Conservation (phyloP, 2,329 filamentous ascomycete genomes). For the Talaromyces sp. region DNA sequence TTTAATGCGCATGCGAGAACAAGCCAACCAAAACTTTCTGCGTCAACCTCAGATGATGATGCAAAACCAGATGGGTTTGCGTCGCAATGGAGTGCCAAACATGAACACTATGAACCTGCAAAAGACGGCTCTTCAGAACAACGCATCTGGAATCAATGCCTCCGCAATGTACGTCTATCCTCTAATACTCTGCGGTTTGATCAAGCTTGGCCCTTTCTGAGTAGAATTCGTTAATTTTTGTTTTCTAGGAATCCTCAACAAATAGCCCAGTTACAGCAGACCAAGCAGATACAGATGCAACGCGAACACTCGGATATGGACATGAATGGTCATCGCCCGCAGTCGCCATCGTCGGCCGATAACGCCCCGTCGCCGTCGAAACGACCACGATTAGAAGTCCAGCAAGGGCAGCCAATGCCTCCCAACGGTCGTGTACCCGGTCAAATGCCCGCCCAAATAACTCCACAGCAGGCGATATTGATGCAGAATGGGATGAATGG, state of each 20-base stretch:
- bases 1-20: constrained; percentile 66
- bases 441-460: constrained; percentile 66
- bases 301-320: constrained; percentile 84
- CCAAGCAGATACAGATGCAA: constrained; percentile 65
- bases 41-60: constrained; percentile 63
- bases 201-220: not conserved
- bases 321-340: constrained; percentile 72
- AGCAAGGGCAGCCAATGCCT: constrained; percentile 69
- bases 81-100: constrained; percentile 40
- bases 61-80: constrained; percentile 59
- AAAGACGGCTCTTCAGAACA: constrained; percentile 75
- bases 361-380: constrained; percentile 92
- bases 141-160: constrained; percentile 48
- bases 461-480: constrained; percentile 50
- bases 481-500: constrained; percentile 70
- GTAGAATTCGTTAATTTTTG: constrained; percentile 1
- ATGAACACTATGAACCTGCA: constrained; percentile 49
- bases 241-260: constrained; percentile 56
- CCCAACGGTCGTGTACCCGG: constrained; percentile 67
- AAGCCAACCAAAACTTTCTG: constrained; percentile 72
- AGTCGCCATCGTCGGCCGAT: constrained; percentile 77
- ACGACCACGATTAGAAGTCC: constrained; percentile 74
- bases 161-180: constrained; percentile 35
- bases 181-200: not conserved
- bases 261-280: constrained; percentile 64